Conservation (phyloP, 2,329 filamentous ascomycete genomes). For the Ophiostoma tasmaniense region DNA sequence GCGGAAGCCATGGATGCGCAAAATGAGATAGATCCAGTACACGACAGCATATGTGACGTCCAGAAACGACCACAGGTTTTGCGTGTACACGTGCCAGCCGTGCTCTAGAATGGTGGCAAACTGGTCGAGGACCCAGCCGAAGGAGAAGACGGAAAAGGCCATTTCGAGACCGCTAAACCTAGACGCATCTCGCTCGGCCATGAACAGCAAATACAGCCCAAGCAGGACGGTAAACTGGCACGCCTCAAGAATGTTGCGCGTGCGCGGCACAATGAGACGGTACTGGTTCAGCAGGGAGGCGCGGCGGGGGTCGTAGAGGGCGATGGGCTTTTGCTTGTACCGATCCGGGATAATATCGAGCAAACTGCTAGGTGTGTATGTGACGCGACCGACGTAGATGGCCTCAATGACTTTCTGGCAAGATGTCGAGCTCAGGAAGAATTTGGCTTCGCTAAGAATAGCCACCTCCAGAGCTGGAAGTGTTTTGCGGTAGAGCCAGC, state of each 20-base stretch:
- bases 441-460: constrained; percentile 73
- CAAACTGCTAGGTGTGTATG: constrained; percentile 74
- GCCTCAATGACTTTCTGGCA: constrained; percentile 76
- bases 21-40: constrained; percentile 57
- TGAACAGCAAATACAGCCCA: constrained; percentile 60
- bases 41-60: constrained; percentile 70
- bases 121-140: constrained; percentile 73
- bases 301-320: constrained; percentile 67
- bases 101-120: constrained; percentile 70
- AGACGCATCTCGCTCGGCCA: constrained; percentile 57
- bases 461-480: constrained; percentile 74
- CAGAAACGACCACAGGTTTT: constrained; percentile 82
- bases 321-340: constrained; percentile 77
- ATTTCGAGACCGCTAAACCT: constrained; percentile 51
- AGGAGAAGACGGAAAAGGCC: constrained; percentile 62
- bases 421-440: constrained; percentile 66
- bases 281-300: constrained; percentile 77
- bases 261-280: constrained; percentile 72
- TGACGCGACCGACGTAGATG: constrained; percentile 70
- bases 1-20: constrained; percentile 58
- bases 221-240: constrained; percentile 65
- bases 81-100: constrained; percentile 68
- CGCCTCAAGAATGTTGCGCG: constrained; percentile 65
- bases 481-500: constrained; percentile 47
- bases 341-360: constrained; percentile 78